phyloP scores from a whole-genome alignment of 2,329 filamentous ascomycete genomes.

The Bipolaris bicolor region DNA sequence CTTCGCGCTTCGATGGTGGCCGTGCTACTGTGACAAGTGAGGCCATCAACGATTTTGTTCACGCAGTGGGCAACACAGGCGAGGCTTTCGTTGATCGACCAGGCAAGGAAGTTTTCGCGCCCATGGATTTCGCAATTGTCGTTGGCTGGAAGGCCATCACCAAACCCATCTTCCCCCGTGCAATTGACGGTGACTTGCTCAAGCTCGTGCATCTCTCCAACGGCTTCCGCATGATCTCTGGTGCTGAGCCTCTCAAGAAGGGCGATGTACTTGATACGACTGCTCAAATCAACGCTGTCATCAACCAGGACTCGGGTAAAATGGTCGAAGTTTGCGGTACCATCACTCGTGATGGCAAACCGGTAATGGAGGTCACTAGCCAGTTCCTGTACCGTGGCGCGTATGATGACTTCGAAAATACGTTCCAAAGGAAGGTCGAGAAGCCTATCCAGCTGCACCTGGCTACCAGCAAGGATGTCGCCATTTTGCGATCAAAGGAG shows the following conservation, averaged over 20 bases:
- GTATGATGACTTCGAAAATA: constrained; percentile 95
- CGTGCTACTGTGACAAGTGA: constrained; percentile 85
- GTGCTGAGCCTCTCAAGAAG: constrained; percentile 92
- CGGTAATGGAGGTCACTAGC: constrained; percentile 98
- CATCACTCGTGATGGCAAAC: constrained; percentile 79
- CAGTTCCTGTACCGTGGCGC: constrained; percentile 95
- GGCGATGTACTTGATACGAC: constrained; percentile 91
- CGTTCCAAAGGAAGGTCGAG: constrained; percentile 96
- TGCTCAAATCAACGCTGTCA: constrained; percentile 94
- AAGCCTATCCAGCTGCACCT: constrained; percentile 93
- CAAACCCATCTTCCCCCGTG: constrained; percentile 97
- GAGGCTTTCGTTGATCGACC: constrained; percentile 97
- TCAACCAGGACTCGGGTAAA: constrained; percentile 98
- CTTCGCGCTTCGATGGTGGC: constrained; percentile 88
- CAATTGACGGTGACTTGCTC: constrained; percentile 92
- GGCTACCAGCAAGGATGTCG: constrained; percentile 85
- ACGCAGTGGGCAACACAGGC: constrained; percentile 95
- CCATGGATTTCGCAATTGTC: constrained; percentile 99
- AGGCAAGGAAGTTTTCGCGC: constrained; percentile 90
- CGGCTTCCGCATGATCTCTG: constrained; percentile 96
- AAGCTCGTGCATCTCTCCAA: constrained; percentile 98
- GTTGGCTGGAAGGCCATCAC: constrained; percentile 99
- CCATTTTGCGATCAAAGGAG: constrained; percentile 92
- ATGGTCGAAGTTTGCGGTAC: constrained; percentile 99
- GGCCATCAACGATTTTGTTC: constrained; percentile 98